Evolutionary conservation across 768 basidiomycete genomes (phyloP).

Genomic region (Lentinula lateritia): DNA sequence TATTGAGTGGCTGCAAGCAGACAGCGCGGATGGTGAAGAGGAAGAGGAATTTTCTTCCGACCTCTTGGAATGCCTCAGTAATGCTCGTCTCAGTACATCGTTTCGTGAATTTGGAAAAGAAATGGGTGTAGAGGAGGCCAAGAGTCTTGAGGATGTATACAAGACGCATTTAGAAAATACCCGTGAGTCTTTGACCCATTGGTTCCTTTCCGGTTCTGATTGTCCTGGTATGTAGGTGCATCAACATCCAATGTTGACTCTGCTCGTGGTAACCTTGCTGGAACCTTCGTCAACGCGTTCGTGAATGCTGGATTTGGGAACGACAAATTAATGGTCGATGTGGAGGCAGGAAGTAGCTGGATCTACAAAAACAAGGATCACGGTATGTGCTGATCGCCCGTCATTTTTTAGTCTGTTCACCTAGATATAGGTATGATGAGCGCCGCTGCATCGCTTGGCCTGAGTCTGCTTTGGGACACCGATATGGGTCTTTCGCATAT

Average conservation of each 20-base stretch:
- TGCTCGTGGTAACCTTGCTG: conserved; percentile 89
- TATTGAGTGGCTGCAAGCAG: conserved; percentile 79
- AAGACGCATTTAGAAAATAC: conserved; percentile 93
- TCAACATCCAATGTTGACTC: conserved; percentile 72
- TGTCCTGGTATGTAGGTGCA: background rate
- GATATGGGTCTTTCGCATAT: conserved; percentile 91
- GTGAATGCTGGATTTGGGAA: conserved; percentile 99
- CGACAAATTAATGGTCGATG: conserved; percentile 96
- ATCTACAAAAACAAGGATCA: conserved; percentile 99
- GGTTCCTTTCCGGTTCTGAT: background rate
- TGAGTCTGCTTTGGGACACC: conserved; percentile 93
- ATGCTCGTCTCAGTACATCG: conserved; percentile 73
- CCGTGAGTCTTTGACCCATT: conserved; percentile 34
- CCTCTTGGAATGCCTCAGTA: conserved; percentile 80
- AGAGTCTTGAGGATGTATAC: conserved; percentile 94
- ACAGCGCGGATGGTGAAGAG: conserved; percentile 42
- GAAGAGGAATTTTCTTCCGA: conserved; percentile 71
- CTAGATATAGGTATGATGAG: conserved; percentile 78
- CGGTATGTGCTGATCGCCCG: conserved; percentile 40
- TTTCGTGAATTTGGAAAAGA: conserved; percentile 95
- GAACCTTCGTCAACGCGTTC: conserved; percentile 98
- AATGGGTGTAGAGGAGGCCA: conserved; percentile 82
- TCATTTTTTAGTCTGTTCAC: background rate
- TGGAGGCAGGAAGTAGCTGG: conserved; percentile 95
- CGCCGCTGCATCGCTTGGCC: conserved; percentile 89